Conservation (phyloP, 139 green algal genomes). For the Astrephomene gubernaculifera region DNA sequence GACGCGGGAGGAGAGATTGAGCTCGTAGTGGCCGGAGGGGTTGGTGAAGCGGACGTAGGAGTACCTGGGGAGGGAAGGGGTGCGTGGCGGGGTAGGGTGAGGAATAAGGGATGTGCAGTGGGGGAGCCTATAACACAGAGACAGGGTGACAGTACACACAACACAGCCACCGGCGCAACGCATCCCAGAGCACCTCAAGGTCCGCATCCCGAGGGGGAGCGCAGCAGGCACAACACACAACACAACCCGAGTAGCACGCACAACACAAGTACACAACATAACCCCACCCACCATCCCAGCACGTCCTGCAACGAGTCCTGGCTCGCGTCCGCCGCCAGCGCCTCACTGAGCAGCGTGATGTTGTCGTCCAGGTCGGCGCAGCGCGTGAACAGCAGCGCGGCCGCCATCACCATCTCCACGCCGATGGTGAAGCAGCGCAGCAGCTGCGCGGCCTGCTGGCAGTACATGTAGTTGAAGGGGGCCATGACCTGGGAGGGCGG, state of each 20-base stretch:
- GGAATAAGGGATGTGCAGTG: no score
- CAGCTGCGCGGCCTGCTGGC: slow-evolving; percentile 54
- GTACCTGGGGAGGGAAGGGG: slow-evolving; percentile 31
- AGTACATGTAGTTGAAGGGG: slow-evolving; percentile 41
- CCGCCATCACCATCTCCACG: slow-evolving; percentile 53
- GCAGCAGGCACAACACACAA: no score
- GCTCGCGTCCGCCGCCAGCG: background rate
- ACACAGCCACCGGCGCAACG: no score
- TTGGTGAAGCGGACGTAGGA: slow-evolving; percentile 63
- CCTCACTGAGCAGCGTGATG: slow-evolving; percentile 10
- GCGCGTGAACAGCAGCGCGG: slow-evolving; percentile 67
- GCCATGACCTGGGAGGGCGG: slow-evolving; percentile 21
- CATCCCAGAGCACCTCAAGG: no score
- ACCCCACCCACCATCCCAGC: slow-evolving; percentile 16
- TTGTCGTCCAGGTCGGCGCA: slow-evolving; percentile 47
- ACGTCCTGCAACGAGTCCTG: slow-evolving; percentile 20
- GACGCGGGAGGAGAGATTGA: slow-evolving; percentile 60
- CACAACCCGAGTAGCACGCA: no score
- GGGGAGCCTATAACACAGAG: no score
- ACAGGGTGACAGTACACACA: no score
- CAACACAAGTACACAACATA: no score
- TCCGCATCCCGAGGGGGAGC: no score
- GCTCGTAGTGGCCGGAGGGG: slow-evolving; percentile 77
- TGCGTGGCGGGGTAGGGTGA: background rate
- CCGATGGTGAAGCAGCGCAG: slow-evolving; percentile 66